Evolutionary conservation across 2,329 filamentous ascomycete genomes (phyloP).

Genomic region (Penicillium brasilianum): DNA sequence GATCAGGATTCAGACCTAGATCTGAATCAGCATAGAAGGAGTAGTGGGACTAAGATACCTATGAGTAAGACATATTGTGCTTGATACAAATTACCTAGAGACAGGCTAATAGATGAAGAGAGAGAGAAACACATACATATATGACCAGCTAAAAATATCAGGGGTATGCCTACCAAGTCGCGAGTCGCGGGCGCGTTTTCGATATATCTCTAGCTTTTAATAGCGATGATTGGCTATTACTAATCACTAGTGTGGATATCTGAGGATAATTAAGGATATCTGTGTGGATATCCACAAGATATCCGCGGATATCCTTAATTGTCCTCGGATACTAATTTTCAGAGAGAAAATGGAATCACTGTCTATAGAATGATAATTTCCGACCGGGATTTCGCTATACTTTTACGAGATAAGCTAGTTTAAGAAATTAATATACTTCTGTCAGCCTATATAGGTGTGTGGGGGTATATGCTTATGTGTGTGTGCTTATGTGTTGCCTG

Average conservation of each 20-base stretch:
- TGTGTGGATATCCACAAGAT: not conserved
- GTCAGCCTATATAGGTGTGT: too few species aligned
- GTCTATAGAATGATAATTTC: not conserved
- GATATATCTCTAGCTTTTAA: not conserved
- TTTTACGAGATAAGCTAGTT: not conserved
- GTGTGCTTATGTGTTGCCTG: too few species aligned
- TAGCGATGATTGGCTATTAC: not conserved
- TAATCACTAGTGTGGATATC: not conserved
- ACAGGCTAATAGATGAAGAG: not conserved
- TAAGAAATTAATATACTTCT: not conserved
- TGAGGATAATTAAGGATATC: not conserved
- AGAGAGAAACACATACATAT: not conserved
- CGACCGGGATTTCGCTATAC: not conserved
- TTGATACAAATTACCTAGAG: not conserved
- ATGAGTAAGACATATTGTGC: not conserved
- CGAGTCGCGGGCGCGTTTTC: not conserved
- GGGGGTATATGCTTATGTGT: too few species aligned
- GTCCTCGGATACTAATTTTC: not conserved
- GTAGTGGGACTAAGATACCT: not conserved
- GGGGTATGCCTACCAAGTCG: not conserved
- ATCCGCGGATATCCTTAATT: not conserved
- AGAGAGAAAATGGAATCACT: not conserved
- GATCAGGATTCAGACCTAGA: conserved; percentile 1
- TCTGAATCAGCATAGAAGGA: not conserved
- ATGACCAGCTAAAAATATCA: not conserved